Evolutionary conservation across 2,329 filamentous ascomycete species (phyloP), one percentile per base, ranked within the genome.

Genomic region (Hortaea sp.): DNA sequence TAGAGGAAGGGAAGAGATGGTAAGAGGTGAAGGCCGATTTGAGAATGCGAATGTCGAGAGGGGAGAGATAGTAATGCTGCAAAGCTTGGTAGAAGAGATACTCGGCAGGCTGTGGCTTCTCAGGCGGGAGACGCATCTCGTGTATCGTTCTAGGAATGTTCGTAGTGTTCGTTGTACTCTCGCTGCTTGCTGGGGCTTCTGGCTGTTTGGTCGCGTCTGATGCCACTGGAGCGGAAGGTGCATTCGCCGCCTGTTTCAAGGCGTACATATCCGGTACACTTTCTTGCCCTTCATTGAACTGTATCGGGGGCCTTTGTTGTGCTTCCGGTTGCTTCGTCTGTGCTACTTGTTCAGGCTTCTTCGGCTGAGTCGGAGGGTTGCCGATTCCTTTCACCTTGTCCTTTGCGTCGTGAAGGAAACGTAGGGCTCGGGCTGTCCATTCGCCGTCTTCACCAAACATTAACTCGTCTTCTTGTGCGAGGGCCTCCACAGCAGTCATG

Each of bases 391-490:
- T 73, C 1, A 86, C 60, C 62, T 82, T 89, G 52, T 92, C 85
- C 65, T 87, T 94, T 0, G 84, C 78, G 12, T 85, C 78, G 5
- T 74, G 75, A 42, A 97, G 82, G 29, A 81, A 75, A 45, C 77
- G 75, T 47, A 95, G 78, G 3, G 92, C 92, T 63, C 86, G 90
- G 55, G 82, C 80, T 1, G 86, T 87, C 89, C 89, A 97, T 55
- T 90, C 87, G n/a, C 82, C 84, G 52, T 95, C 89, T 58, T 95
- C 88, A 5, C 81, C 89, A 66, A 94, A 98, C 64, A 95, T 77
- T 31, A 92, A 70, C 66, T 95, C 87, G 61, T 98, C 92, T 63
- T 95, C 88, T 53, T 82, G 81, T 58, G 88, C 88, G 67, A 94
- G 88, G 51, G 74, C 74, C 49, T 79, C 70, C 27, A 98, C 70